Evolutionary conservation across 2,329 filamentous ascomycete species (phyloP).

Genomic region (Botrytis aclada): DNA sequence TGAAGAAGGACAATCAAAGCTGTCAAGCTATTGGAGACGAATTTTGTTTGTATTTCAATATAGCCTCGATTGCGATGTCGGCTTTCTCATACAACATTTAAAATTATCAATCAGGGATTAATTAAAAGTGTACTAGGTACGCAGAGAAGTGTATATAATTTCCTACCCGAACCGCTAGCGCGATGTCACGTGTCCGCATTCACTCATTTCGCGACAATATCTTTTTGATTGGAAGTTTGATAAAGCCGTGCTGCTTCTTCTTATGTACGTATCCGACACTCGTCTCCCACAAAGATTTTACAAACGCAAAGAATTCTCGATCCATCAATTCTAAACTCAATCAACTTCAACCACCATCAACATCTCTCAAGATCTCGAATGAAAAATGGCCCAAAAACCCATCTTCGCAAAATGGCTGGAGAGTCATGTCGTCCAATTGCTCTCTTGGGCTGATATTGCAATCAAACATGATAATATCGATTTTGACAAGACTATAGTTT

Average conservation of each 20-base stretch:
- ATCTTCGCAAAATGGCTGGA: neutral
- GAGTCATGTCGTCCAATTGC: neutral
- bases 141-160: neutral
- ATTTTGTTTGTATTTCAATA: neutral
- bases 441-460: conserved; percentile 4
- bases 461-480: neutral
- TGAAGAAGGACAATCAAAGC: neutral
- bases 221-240: neutral
- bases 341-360: neutral
- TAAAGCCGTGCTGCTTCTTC: neutral
- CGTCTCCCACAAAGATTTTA: neutral
- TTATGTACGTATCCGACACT: neutral
- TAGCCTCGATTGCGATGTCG: neutral
- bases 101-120: neutral
- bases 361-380: neutral
- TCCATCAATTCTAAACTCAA: neutral
- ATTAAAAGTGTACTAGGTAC: neutral
- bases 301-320: neutral
- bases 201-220: neutral
- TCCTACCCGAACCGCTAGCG: neutral
- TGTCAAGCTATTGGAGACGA: neutral
- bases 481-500: neutral
- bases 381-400: neutral
- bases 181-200: neutral
- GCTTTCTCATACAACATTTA: neutral